Conservation (phyloP, 1,139 yeast species). For the Meyerozyma smithsonii region DNA sequence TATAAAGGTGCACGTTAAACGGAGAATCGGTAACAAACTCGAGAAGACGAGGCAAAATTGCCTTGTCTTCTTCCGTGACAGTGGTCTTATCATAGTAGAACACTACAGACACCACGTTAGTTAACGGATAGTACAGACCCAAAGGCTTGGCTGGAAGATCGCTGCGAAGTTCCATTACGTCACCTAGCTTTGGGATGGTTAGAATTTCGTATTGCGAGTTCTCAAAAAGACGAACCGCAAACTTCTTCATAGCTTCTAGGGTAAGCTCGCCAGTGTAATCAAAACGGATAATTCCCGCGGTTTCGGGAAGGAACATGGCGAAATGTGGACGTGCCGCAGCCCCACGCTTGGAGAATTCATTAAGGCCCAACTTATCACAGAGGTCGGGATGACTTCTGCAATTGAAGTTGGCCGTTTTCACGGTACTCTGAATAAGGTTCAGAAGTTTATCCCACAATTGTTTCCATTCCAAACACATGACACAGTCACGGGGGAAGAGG, state of each 20-base stretch:
- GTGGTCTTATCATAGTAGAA: constrained; percentile 51
- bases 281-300: constrained; percentile 28
- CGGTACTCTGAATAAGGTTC: constrained; percentile 38
- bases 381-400: constrained; percentile 47
- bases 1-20: constrained; percentile 48
- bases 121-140: constrained; percentile 36
- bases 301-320: constrained; percentile 38
- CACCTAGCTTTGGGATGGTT: constrained; percentile 32
- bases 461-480: constrained; percentile 46
- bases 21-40: constrained; percentile 56
- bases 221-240: constrained; percentile 28
- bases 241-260: constrained; percentile 29
- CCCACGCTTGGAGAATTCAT: constrained; percentile 8
- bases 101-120: constrained; percentile 44
- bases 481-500: constrained; percentile 35
- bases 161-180: constrained; percentile 35
- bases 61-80: constrained; percentile 54
- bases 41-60: constrained; percentile 53
- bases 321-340: constrained; percentile 21
- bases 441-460: constrained; percentile 56
- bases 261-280: constrained; percentile 28
- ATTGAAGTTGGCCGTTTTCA: constrained; percentile 56
- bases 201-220: constrained; percentile 38
- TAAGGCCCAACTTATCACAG: constrained; percentile 48
- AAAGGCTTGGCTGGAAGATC: constrained; percentile 30